These are phyloP conservation scores for Tolypocladium cylindrosporum DNA, from an alignment of 2,329 filamentous ascomycete genomes.

Conservation along the genomic window DNA sequence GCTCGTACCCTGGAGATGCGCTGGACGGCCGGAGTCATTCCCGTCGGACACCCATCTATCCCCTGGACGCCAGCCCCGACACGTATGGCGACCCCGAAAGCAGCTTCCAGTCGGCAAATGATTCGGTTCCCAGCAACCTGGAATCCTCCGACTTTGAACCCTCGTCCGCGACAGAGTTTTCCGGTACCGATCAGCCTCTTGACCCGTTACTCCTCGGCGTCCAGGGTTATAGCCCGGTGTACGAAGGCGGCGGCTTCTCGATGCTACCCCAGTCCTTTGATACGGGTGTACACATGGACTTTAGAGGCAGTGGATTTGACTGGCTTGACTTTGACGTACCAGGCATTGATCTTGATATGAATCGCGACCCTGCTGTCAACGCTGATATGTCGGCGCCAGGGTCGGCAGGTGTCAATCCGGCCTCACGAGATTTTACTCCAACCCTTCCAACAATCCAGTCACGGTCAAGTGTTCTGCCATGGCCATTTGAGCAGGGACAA, in stretches of 20 bases:
- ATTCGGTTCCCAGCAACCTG: not conserved
- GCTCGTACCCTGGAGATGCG: constrained; percentile 4
- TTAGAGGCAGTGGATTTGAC: constrained; percentile 8
- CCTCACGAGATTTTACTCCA: not conserved
- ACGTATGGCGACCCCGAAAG: not conserved
- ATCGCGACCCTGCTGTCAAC: not conserved
- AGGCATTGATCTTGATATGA: constrained; percentile 3
- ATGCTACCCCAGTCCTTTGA: not conserved
- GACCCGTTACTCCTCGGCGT: not conserved
- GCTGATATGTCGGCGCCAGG: not conserved
- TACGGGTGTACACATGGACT: constrained; percentile 4
- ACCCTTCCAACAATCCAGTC: not conserved
- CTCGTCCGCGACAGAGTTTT: not conserved
- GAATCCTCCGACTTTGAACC: not conserved
- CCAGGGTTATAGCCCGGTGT: not conserved
- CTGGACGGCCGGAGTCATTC: not conserved
- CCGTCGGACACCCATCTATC: too few relatives aligned
- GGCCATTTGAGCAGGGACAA: constrained; percentile 12
- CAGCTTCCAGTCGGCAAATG: not conserved
- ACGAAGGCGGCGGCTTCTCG: not conserved
- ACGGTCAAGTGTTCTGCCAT: constrained; percentile 2
- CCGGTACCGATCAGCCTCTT: not conserved
- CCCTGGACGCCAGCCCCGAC: too few relatives aligned
- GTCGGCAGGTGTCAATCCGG: not conserved
- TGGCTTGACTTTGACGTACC: constrained; percentile 12